A percentile compares a stretch with the other conserved stretches of the same genome.
These are phyloP conservation scores for Ophiostoma novo-ulmi DNA, from an alignment of 2,329 filamentous ascomycete genomes.

Conservation along the genomic window DNA sequence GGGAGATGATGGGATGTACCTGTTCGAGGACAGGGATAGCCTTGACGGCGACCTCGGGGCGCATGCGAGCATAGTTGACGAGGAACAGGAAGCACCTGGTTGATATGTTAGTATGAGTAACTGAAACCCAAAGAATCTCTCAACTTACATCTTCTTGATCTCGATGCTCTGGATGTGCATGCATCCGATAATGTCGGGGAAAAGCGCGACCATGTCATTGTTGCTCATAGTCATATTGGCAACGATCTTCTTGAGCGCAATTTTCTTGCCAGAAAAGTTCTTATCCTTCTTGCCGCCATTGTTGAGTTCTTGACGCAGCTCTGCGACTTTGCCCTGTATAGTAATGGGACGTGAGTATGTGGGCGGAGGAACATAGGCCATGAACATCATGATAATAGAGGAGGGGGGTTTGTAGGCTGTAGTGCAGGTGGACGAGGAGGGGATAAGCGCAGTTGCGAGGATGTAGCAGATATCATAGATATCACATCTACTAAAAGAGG, in stretches of 20 bases:
- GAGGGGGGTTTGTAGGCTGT: conserved; percentile 3
- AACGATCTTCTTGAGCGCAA: conserved; percentile 97
- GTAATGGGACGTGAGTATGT: conserved; percentile 49
- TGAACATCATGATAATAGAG: conserved; percentile 43
- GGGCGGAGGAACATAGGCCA: conserved; percentile 48
- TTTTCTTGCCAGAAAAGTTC: conserved; percentile 91
- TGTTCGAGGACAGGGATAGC: conserved; percentile 76
- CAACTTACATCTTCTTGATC: conserved; percentile 95
- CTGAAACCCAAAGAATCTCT: background rate
- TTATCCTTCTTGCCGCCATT: conserved; percentile 97
- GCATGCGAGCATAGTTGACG: conserved; percentile 93
- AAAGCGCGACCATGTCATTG: conserved; percentile 97
- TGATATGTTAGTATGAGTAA: background rate
- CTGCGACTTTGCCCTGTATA: conserved; percentile 94
- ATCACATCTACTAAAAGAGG: background rate
- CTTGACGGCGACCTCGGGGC: conserved; percentile 89
- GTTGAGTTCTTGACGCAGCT: conserved; percentile 89
- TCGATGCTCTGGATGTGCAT: conserved; percentile 93
- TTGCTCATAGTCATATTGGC: conserved; percentile 99
- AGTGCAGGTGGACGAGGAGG: background rate
- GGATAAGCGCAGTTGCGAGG: background rate
- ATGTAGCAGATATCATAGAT: background rate
- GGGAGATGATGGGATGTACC: conserved; percentile 42
- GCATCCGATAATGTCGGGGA: conserved; percentile 89
- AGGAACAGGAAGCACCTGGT: conserved; percentile 92